phyloP scores from a whole-genome alignment of 192 early-diverging fungal genomes.

The Gaertneriomyces semiglobifer region DNA sequence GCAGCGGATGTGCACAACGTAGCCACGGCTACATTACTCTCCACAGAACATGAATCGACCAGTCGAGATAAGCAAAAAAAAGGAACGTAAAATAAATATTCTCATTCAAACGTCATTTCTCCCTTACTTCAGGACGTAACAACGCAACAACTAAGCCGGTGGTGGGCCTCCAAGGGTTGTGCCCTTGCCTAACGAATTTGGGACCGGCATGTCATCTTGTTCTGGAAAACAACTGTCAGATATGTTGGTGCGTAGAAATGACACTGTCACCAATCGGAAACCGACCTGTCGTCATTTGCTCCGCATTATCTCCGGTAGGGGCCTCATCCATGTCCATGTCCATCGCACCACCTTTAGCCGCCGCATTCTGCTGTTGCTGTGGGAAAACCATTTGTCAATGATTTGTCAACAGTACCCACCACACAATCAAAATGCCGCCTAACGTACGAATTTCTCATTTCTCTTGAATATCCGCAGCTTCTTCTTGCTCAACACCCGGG shows the following conservation, averaged over 20 bases:
- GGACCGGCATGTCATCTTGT: not conserved
- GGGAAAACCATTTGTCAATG: not conserved
- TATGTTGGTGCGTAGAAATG: not conserved
- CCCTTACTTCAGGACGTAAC: too few relatives aligned
- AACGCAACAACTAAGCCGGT: not conserved
- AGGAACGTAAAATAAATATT: too few relatives aligned
- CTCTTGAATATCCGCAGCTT: conserved; percentile 14
- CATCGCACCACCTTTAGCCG: not conserved
- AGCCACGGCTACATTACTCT: too few relatives aligned
- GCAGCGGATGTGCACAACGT: too few relatives aligned
- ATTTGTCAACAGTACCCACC: not conserved
- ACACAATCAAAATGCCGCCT: not conserved
- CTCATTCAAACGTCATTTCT: too few relatives aligned
- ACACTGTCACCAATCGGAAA: not conserved
- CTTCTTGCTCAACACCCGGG: conserved; percentile 23
- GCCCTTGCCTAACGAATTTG: not conserved
- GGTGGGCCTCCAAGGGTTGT: conserved; percentile 9
- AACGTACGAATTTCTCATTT: conserved; percentile 11
- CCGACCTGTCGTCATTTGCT: not conserved
- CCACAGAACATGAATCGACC: too few relatives aligned
- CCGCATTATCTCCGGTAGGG: not conserved
- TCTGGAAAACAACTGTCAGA: not conserved
- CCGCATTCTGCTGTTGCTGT: conserved; percentile 2
- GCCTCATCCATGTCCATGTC: conserved; percentile 17
- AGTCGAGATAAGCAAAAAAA: too few relatives aligned